These are phyloP conservation scores for Hypoxylon sp. DNA, from an alignment of 2,329 filamentous ascomycete species.

Conservation along the genomic window DNA sequence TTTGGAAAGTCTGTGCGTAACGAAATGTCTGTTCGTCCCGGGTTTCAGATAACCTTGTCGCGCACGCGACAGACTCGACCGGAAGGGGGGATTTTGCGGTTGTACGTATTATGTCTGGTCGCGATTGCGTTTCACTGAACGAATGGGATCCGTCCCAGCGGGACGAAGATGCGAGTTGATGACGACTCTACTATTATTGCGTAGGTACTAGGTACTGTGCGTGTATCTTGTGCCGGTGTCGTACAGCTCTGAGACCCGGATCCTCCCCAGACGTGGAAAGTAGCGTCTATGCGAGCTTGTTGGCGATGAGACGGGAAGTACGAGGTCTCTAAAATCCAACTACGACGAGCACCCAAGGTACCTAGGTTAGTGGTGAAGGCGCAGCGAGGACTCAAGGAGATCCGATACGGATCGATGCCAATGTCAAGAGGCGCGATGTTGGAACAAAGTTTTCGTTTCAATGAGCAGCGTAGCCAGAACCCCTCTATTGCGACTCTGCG, in stretches of 20 bases:
- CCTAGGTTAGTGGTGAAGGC: not conserved
- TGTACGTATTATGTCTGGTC: slow-evolving; percentile 30
- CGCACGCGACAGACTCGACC: slow-evolving; percentile 5
- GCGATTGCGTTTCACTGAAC: slow-evolving; percentile 24
- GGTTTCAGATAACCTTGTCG: slow-evolving; percentile 30
- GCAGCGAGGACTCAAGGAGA: slow-evolving; percentile 5
- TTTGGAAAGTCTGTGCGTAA: slow-evolving; percentile 28
- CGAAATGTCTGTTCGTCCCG: slow-evolving; percentile 31
- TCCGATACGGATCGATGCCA: slow-evolving; percentile 12
- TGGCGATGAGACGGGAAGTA: slow-evolving; percentile 11
- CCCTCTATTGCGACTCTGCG: slow-evolving; percentile 20
- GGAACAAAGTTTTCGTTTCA: slow-evolving; percentile 31
- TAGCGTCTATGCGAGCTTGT: slow-evolving; percentile 18
- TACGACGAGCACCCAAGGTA: not conserved
- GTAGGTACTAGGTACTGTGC: not conserved
- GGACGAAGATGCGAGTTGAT: slow-evolving; percentile 16
- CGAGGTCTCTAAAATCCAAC: not conserved
- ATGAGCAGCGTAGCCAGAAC: slow-evolving; percentile 14
- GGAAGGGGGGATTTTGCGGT: slow-evolving; percentile 2
- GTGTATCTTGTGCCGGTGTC: slow-evolving; percentile 9
- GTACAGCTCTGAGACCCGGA: slow-evolving; percentile 36
- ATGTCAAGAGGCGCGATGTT: slow-evolving; percentile 22
- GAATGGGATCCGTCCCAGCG: slow-evolving; percentile 22
- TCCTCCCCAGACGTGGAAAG: slow-evolving; percentile 10
- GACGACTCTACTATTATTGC: slow-evolving; percentile 1